phyloP scores from a whole-genome alignment of 1,284 basidiomycete genomes.

The Coriolopsis trogii region DNA sequence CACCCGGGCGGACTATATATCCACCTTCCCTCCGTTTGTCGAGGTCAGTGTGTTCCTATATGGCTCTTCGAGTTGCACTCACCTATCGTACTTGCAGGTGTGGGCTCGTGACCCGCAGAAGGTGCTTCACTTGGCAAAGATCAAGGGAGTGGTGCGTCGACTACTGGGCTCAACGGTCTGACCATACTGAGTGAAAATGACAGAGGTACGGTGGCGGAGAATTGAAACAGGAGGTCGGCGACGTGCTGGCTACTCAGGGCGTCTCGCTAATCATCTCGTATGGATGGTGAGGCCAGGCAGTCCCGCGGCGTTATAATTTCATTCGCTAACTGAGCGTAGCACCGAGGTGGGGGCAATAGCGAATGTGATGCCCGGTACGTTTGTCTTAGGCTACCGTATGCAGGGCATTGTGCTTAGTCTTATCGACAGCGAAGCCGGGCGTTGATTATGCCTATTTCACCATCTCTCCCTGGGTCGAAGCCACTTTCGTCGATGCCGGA shows the following conservation, averaged over 20 bases:
- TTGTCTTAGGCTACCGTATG: neutral
- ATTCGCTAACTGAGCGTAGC: neutral
- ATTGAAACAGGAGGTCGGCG: slow-evolving; percentile 13
- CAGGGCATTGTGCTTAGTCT: neutral
- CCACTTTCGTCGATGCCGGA: neutral
- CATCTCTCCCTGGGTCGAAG: slow-evolving; percentile 7
- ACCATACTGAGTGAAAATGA: neutral
- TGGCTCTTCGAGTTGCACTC: too few species aligned
- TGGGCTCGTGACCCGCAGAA: slow-evolving; percentile 8
- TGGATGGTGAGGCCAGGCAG: slow-evolving; percentile 8
- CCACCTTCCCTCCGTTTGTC: slow-evolving; percentile 4
- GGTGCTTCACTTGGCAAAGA: neutral
- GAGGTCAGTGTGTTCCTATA: neutral
- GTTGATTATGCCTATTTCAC: slow-evolving; percentile 16
- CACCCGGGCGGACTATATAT: neutral
- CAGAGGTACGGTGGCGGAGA: slow-evolving; percentile 11
- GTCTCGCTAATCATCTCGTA: slow-evolving; percentile 11
- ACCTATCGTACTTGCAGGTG: neutral
- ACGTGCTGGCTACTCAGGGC: slow-evolving; percentile 11
- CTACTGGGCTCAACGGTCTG: neutral
- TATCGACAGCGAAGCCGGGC: slow-evolving; percentile 4
- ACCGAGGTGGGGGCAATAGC: slow-evolving; percentile 24
- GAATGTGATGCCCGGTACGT: slow-evolving; percentile 15
- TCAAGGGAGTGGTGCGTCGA: slow-evolving; percentile 20
- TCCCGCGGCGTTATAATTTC: neutral